Conservation (phyloP, 306 rosid species). For the Coriaria nepalensis region DNA sequence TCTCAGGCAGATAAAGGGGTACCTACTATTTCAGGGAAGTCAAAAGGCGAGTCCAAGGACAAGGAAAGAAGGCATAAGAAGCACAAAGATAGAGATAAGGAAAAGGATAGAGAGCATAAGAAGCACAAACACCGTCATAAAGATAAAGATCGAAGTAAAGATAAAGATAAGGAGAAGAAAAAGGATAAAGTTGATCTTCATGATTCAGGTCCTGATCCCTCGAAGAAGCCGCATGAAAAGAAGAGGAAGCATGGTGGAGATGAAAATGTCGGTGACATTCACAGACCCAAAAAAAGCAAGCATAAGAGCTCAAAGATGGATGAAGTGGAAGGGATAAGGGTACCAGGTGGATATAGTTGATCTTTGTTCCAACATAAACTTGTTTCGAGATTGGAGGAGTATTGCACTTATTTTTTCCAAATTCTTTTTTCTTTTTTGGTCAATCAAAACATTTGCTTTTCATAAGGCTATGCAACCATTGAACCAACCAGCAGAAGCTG, state of each 20-base stretch:
- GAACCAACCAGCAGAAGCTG: no score
- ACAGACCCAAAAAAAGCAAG: conserved; percentile 98
- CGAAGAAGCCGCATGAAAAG: conserved; percentile 93
- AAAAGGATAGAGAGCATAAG: conserved; percentile 91
- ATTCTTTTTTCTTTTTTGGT: conserved; percentile 8
- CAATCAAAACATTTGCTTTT: no score
- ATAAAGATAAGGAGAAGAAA: conserved; percentile 90
- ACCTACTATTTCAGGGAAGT: conserved; percentile 67
- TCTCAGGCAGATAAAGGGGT: conserved; percentile 92
- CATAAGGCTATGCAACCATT: no score
- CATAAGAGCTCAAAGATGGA: conserved; percentile 83
- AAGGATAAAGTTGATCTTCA: conserved; percentile 79
- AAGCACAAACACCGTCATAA: conserved; percentile 76
- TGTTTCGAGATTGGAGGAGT: conserved; percentile 55
- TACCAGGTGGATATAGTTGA: conserved; percentile 61
- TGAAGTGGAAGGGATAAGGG: conserved; percentile 74
- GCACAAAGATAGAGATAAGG: conserved; percentile 72
- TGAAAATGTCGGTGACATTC: conserved; percentile 68
- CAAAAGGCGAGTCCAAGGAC: conserved; percentile 72
- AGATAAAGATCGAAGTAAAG: conserved; percentile 81
- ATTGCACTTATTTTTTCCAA: conserved; percentile 34
- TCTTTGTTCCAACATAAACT: conserved; percentile 49
- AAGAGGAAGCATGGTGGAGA: conserved; percentile 98
- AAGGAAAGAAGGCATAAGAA: conserved; percentile 89
- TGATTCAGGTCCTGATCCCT: conserved; percentile 67